phyloP scores from a whole-genome alignment of 345 rosid species.

The Laguncularia racemosa region DNA sequence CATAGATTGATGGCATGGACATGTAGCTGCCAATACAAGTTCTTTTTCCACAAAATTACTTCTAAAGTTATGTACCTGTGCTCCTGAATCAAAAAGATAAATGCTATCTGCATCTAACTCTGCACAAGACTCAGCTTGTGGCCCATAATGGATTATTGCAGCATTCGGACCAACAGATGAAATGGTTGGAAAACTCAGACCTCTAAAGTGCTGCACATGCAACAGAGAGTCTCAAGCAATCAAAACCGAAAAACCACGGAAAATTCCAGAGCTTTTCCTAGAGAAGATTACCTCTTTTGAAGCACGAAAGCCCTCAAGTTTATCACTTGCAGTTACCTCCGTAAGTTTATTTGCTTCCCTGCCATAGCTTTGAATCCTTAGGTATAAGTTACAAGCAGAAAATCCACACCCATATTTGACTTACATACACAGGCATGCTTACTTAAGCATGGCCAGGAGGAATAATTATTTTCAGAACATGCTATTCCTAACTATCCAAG shows the following conservation, averaged over 20 bases:
- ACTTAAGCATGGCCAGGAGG: too few species aligned
- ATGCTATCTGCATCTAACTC: constrained; percentile 78
- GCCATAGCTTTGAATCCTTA: constrained; percentile 12
- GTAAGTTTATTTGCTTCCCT: constrained; percentile 62
- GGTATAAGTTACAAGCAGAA: too few species aligned
- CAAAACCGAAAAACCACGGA: too few species aligned
- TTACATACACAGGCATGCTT: too few species aligned
- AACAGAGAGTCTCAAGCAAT: neutral
- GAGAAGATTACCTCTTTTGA: constrained; percentile 60
- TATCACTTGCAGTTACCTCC: constrained; percentile 69
- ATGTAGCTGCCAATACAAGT: too few species aligned
- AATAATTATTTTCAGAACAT: too few species aligned
- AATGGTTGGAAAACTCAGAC: constrained; percentile 93
- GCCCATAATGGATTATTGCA: constrained; percentile 84
- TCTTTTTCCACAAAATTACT: neutral
- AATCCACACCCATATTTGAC: too few species aligned
- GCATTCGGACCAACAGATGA: constrained; percentile 96
- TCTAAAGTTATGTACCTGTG: constrained; percentile 51
- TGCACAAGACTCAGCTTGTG: constrained; percentile 65
- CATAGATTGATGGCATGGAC: neutral
- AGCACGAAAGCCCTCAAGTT: constrained; percentile 79
- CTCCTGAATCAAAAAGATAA: constrained; percentile 94
- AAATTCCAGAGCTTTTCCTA: too few species aligned
- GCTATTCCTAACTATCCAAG: too few species aligned
- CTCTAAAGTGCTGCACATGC: constrained; percentile 76